Percentiles rank a stretch among this genome's conserved stretches.
Evolutionary conservation across 768 basidiomycete genomes (phyloP).

Genomic region (Filobasidium wieringae): DNA sequence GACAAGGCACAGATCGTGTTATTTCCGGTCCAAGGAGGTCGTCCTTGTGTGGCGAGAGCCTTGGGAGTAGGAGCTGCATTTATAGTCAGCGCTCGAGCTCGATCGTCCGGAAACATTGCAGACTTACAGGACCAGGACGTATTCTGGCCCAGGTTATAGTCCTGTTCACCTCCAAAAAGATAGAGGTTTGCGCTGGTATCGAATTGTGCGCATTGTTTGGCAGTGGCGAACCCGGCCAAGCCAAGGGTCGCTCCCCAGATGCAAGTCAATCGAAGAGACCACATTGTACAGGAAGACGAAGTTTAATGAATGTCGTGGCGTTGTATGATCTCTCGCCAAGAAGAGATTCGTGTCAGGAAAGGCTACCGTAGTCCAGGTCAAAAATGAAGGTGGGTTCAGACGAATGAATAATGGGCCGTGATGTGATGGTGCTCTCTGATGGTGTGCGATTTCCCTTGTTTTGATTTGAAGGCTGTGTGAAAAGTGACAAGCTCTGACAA

Average conservation of each 20-base stretch:
- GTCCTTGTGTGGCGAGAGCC: conserved; percentile 60
- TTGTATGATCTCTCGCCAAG: too few species aligned
- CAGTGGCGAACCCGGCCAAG: background rate
- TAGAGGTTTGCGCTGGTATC: conserved; percentile 72
- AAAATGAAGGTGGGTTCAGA: too few species aligned
- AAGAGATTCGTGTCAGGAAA: too few species aligned
- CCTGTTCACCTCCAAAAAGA: conserved; percentile 71
- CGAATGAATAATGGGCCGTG: too few species aligned
- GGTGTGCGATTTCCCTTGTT: too few species aligned
- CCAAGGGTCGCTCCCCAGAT: background rate
- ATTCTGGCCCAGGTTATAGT: conserved; percentile 67
- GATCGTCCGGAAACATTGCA: background rate
- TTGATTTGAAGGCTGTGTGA: too few species aligned
- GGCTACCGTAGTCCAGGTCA: too few species aligned
- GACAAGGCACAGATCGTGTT: conserved; percentile 37
- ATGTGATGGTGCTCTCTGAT: too few species aligned
- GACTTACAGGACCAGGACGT: conserved; percentile 54
- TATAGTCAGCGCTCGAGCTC: background rate
- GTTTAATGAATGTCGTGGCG: too few species aligned
- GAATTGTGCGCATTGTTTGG: conserved; percentile 59
- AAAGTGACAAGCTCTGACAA: too few species aligned
- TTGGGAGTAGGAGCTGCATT: conserved; percentile 45
- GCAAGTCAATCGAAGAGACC: background rate
- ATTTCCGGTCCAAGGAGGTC: conserved; percentile 50
- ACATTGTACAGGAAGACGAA: too few species aligned